Percentiles rank a stretch among this genome's conserved stretches.
These are phyloP conservation scores for Glebionis coronaria DNA, from an alignment of 129 eudicot genomes.

Conservation along the genomic window DNA sequence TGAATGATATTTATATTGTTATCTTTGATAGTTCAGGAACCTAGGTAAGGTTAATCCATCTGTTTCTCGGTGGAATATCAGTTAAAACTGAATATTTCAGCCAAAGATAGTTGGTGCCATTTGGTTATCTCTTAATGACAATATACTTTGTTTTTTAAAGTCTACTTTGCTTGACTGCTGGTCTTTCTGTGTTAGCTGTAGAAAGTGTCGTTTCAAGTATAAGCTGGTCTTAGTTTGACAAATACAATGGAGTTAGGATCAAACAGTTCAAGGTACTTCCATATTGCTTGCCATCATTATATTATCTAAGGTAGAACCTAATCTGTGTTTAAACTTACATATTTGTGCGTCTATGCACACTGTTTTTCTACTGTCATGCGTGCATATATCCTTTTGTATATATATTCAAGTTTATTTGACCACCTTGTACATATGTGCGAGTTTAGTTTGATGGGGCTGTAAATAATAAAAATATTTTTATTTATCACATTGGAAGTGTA, in stretches of 20 bases:
- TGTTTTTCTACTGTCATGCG: slow-evolving; percentile 92
- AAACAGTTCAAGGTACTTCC: slow-evolving; percentile 75
- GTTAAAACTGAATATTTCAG: too few relatives aligned
- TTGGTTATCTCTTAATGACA: too few relatives aligned
- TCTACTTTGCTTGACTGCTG: background rate
- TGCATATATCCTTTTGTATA: slow-evolving; percentile 80
- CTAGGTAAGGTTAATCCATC: too few relatives aligned
- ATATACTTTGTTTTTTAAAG: too few relatives aligned
- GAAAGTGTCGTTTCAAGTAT: slow-evolving; percentile 49
- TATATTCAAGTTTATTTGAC: background rate
- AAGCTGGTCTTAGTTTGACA: slow-evolving; percentile 67
- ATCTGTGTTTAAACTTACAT: background rate
- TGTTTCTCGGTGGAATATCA: too few relatives aligned
- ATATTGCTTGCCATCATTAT: background rate
- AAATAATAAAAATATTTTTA: too few relatives aligned
- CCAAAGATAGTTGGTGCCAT: too few relatives aligned
- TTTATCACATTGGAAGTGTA: too few relatives aligned
- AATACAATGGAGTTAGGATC: slow-evolving; percentile 66
- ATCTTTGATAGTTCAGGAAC: too few relatives aligned
- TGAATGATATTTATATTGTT: too few relatives aligned
- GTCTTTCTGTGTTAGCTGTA: slow-evolving; percentile 8
- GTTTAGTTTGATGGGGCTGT: too few relatives aligned
- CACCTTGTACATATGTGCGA: too few relatives aligned
- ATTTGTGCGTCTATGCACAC: slow-evolving; percentile 68
- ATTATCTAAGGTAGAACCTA: background rate